Percentiles rank a stretch among this genome's conserved stretches.
phyloP scores from a whole-genome alignment of 805 yeast genomes.

The Yamadazyma insecticola region DNA sequence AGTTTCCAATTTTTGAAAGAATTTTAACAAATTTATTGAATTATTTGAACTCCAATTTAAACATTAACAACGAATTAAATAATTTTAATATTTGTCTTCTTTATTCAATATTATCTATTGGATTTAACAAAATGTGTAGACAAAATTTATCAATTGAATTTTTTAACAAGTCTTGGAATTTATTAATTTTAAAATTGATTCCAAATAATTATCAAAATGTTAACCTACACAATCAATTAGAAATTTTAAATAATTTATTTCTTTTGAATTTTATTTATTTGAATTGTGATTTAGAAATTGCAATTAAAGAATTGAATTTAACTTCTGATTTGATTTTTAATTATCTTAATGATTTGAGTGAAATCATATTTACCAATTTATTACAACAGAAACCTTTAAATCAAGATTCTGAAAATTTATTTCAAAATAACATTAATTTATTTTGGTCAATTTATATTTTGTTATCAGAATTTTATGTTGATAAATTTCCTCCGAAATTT shows the following conservation, averaged over 20 bases:
- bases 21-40: conserved; percentile 17
- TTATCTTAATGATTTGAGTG: conserved; percentile 44
- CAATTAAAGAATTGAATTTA: conserved; percentile 7
- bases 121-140: conserved; percentile 22
- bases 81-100: conserved; percentile 36
- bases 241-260: conserved; percentile 44
- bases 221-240: conserved; percentile 10
- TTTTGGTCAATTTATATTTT: conserved; percentile 48
- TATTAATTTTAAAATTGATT: conserved; percentile 29
- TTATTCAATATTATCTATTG: conserved; percentile 43
- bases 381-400: conserved; percentile 10
- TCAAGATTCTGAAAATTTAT: conserved; percentile 20
- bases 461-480: conserved; percentile 40
- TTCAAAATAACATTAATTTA: conserved; percentile 20
- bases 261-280: conserved; percentile 41
- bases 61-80: conserved; percentile 12
- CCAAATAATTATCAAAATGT: conserved; percentile 22
- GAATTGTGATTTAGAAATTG: conserved; percentile 26
- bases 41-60: conserved; percentile 16
- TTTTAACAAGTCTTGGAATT: conserved; percentile 44
- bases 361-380: too few relatives aligned
- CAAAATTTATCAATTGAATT: conserved; percentile 30
- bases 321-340: conserved; percentile 45
- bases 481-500: conserved; percentile 36
- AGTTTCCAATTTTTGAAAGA: conserved; percentile 15